Evolutionary conservation across 2,329 filamentous ascomycete genomes (phyloP), one percentile per base, ranked within the genome.

Genomic region (Botrytis galanthina): DNA sequence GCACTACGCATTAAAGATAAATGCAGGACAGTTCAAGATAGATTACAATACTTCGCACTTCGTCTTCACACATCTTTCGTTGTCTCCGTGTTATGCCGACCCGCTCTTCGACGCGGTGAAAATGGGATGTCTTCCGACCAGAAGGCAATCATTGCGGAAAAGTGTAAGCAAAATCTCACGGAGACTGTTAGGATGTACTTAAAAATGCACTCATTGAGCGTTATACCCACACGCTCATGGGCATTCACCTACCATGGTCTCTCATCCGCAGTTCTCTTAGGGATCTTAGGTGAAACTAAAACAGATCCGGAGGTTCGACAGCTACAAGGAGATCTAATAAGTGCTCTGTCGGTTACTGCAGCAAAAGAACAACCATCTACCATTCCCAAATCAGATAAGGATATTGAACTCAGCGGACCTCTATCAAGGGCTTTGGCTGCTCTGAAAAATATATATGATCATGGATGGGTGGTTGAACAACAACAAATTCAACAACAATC

Each of bases 141-240:
- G 77, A 89, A 89, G 77, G 84, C 84, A 62, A 81, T 85, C 1
- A 82, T 91, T 0, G 87, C 87, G 2, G 85, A 87, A 42, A 86
- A 86, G 73, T 91, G 89, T 83, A 90, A 90, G 79, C 81, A 83
- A 26, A 91, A 90, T 78, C 82, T 91, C 39, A 88, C 88, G 9
- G 89, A 91, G 79, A 91, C 89, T 20, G 89, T 91, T 18, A 86
- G 88, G 59, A 91, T 91, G 89, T 91, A 91, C 78, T 83, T 91
- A 35, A 88, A 89, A 26, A 91, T 91, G 89, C 89, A 91, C 80
- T 89, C 90, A 75, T 82, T 91, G 44, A 91, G 89, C 2, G 87
- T 90, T 14, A 91, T 91, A 64, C 89, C 89, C 1, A 91, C 89
- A 0, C 84, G 89, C 39, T 91, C 88, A 73, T 91, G 89, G 89